Base-by-base conservation (phyloP, 768 basidiomycete species). In the Serendipita vermifera region DNA sequence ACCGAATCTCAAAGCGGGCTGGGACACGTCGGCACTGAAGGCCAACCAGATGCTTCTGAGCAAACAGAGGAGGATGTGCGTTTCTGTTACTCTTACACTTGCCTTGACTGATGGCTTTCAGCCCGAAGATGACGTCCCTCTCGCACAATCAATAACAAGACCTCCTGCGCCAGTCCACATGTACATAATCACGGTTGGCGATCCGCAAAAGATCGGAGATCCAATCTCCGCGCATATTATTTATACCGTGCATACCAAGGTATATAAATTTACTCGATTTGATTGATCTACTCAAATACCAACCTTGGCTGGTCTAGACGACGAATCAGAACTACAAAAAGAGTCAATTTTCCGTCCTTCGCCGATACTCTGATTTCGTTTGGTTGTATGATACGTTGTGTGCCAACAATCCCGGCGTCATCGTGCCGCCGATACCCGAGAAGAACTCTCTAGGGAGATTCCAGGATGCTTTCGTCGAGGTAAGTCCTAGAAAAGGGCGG, bases 171-270 rank as follows among this genome's bases (percentile, higher is more conserved):
- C 41, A 13, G 41, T 43, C 11, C 13, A 11, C 14, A 72, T 85
- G 24, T 97, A 96, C 66, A 67, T 77, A 5, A 89, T 99, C 60
- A 79, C 85, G 0, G 91, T 99, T n/a, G 87, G 90, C 55, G 96
- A 99, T 68, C 96, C 96, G 3, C 92, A 97, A 62, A 89, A 87
- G 62, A 87, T 97, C 39, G 96, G 96, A n/a, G 90, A 93, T 64
- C 88, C 92, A 1, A 88, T 97, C 46, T 83, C 88, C 57, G 80
- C 83, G 14, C 96, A 90, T 65, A 96, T 87, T 9, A 91, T 98
- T 72, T 99, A 98, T 67, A 99, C 96, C 1, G 90, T 99, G 1
- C 85, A 89, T 58, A 96, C 93, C 13, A 74, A 80, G 61, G 89
- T 88, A 66, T 54, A n/a, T n/a, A n/a, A n/a, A 80, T 65, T 5